A percentile compares a stretch with the other conserved stretches of the same genome.
Conservation (phyloP, 179 eudicot genomes). For the Beta macrorhiza region DNA sequence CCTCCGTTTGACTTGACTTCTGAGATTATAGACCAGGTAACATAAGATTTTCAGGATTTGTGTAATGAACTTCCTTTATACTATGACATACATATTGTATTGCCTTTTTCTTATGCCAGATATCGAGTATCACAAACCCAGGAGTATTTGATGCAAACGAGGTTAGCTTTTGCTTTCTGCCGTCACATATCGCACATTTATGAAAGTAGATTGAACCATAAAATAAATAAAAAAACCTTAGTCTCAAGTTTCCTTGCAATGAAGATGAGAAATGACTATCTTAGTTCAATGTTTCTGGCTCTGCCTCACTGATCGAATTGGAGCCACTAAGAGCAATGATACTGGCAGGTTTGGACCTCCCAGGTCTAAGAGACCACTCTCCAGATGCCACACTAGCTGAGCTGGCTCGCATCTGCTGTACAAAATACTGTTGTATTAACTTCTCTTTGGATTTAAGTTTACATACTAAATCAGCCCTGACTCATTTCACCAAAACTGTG, state of each 20-base stretch:
- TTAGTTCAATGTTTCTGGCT: not conserved
- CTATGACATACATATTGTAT: slow-evolving; percentile 1
- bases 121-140: slow-evolving; percentile 77
- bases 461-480: not conserved
- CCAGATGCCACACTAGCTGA: not conserved
- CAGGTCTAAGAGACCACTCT: not conserved
- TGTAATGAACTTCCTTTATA: slow-evolving; percentile 3
- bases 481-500: not conserved
- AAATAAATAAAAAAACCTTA: not conserved
- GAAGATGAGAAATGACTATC: slow-evolving; percentile 7
- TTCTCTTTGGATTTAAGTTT: not conserved
- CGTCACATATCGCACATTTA: slow-evolving; percentile 5
- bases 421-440: not conserved
- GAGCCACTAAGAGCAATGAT: not conserved
- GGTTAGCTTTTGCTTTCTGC: slow-evolving; percentile 42
- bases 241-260: not conserved
- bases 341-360: not conserved
- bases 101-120: slow-evolving; percentile 38
- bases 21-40: slow-evolving; percentile 71
- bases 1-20: slow-evolving; percentile 74
- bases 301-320: not conserved
- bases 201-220: not conserved
- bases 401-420: not conserved
- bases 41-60: not conserved
- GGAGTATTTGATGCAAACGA: slow-evolving; percentile 80